Conservation (phyloP, 257 asterid genomes). For the Penstemon eatonii region DNA sequence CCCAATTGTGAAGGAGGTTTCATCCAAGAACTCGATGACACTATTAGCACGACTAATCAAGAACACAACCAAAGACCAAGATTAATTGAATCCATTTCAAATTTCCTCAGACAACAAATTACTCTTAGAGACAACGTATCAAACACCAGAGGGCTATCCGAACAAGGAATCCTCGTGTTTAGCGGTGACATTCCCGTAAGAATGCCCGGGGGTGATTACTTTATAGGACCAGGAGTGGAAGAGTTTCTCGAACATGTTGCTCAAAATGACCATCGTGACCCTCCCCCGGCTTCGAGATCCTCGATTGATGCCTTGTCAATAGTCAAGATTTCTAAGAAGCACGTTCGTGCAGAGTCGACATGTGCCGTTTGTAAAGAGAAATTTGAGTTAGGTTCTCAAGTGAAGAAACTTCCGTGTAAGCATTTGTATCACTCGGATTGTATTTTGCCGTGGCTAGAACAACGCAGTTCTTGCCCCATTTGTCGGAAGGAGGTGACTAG, state of each 20-base stretch:
- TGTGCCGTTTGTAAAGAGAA: slow-evolving; percentile 88
- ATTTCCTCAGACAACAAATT: slow-evolving; percentile 68
- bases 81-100: slow-evolving; percentile 64
- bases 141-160: slow-evolving; percentile 33
- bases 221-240: slow-evolving; percentile 87
- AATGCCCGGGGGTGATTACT: slow-evolving; percentile 84
- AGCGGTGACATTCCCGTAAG: slow-evolving; percentile 81
- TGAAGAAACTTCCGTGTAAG: slow-evolving; percentile 70
- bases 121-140: slow-evolving; percentile 38
- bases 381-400: slow-evolving; percentile 70
- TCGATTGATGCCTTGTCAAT: slow-evolving; percentile 68
- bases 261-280: slow-evolving; percentile 45
- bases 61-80: slow-evolving; percentile 68
- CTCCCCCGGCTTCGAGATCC: slow-evolving; percentile 79
- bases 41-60: slow-evolving; percentile 39
- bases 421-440: slow-evolving; percentile 84
- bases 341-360: slow-evolving; percentile 66
- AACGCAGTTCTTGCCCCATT: slow-evolving; percentile 79
- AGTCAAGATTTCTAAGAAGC: slow-evolving; percentile 74
- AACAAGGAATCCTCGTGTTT: slow-evolving; percentile 54
- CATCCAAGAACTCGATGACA: slow-evolving; percentile 74
- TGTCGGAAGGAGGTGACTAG: slow-evolving; percentile 65
- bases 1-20: slow-evolving; percentile 74
- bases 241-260: slow-evolving; percentile 70
- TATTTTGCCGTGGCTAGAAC: slow-evolving; percentile 87